phyloP scores from a whole-genome alignment of 2,329 filamentous ascomycete genomes.

The Colletotrichum spaethianum region DNA sequence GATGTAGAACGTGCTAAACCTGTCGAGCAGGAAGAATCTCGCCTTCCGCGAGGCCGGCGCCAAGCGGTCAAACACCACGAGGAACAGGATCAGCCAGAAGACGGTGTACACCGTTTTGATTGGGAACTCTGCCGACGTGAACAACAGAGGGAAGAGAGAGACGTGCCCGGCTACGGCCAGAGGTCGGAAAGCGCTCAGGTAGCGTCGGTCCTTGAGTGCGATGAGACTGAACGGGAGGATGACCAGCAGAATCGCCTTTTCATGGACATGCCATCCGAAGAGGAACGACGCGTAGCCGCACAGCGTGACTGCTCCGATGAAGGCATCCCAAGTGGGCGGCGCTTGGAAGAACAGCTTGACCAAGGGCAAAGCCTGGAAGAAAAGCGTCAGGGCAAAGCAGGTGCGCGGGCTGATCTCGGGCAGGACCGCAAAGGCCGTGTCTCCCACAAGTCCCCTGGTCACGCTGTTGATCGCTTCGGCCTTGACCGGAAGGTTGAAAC shows the following conservation, averaged over 20 bases:
- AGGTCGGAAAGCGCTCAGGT: slow-evolving; percentile 92
- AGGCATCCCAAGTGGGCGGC: slow-evolving; percentile 85
- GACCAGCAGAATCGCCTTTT: slow-evolving; percentile 94
- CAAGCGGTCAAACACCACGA: slow-evolving; percentile 88
- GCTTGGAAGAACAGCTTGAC: slow-evolving; percentile 81
- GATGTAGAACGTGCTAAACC: slow-evolving; percentile 92
- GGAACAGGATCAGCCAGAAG: slow-evolving; percentile 89
- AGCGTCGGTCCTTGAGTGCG: slow-evolving; percentile 89
- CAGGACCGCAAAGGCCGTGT: slow-evolving; percentile 93
- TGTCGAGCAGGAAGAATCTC: slow-evolving; percentile 91
- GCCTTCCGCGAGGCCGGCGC: slow-evolving; percentile 85
- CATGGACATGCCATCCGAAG: slow-evolving; percentile 98
- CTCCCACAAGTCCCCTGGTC: slow-evolving; percentile 92
- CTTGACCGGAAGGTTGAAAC: slow-evolving; percentile 81
- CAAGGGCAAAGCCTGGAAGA: slow-evolving; percentile 85
- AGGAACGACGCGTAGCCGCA: slow-evolving; percentile 97
- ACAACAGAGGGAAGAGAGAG: slow-evolving; percentile 93
- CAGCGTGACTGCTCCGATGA: slow-evolving; percentile 89
- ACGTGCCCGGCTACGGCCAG: slow-evolving; percentile 95
- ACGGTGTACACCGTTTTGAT: slow-evolving; percentile 95
- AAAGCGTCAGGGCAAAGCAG: slow-evolving; percentile 86
- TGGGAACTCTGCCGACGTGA: slow-evolving; percentile 92
- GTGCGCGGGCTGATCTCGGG: slow-evolving; percentile 85
- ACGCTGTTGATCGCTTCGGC: slow-evolving; percentile 85
- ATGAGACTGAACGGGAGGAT: slow-evolving; percentile 96